Evolutionary conservation across 2,329 filamentous ascomycete species (phyloP), one percentile per base, ranked within the genome.

Genomic region (Blastomyces gilchristii): DNA sequence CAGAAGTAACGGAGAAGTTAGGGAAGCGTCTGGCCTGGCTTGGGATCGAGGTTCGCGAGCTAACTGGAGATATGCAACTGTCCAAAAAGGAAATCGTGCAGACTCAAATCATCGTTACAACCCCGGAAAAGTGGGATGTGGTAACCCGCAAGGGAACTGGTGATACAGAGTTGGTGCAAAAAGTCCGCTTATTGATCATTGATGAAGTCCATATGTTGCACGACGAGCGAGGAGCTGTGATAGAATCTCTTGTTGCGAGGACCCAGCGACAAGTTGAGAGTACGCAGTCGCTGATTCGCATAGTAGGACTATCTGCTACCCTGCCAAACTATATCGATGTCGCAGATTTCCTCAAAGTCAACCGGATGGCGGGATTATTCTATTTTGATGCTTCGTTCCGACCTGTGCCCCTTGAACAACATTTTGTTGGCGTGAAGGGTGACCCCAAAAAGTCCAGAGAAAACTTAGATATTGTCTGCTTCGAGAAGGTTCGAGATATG

Each of bases 181-280:
- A 99, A 74, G 94, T 99, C 31, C 86, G 93, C 12, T 81, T 99
- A 1, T 83, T 99, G 65, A 97, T 99, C 70, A 97, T 99, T 66
- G 94, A 99, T 75, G 94, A 99, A 78, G 94, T 99, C 0, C 94
- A 99, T 73, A 99, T 99, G 95, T 87, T 99, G 70, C 95, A 99
- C 71, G 94, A 99, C 73, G 94, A 97, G 75, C 87, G 94, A 73
- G 94, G 94, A 71, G 91, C 95, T 14, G 95, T 99, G 0, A 83
- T 99, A 37, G 94, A 99, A 73, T 97, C 93, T 6, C 81, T 99
- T 28, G 95, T 99, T 18, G 94, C 94, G 12, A 85, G 94, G 69
- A 99, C 95, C 0, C 88, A 97, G 77, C 83, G 94, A 66, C 94
- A 99, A 71, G 95, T 99, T 0, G 95, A 99, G 77, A 97, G 92